Evolutionary conservation across 345 rosid genomes (phyloP), one percentile per base, ranked within the genome.

Genomic region (Acer campestre): DNA sequence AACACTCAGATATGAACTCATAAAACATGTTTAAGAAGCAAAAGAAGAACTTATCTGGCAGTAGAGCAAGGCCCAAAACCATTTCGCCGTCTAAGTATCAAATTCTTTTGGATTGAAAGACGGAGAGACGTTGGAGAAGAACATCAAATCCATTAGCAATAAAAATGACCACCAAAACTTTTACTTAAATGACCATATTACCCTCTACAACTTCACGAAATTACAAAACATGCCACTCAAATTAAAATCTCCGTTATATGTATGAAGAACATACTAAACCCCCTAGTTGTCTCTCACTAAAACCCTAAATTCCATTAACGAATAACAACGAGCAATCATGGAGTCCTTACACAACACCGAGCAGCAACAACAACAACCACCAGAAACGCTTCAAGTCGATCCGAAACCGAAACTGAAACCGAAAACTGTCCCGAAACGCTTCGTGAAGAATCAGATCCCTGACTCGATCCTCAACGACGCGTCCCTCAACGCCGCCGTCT

Each of bases 361-460:
- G n/a, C 27, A 75, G n/a, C 49, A 10, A 10, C 42, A 27, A 29
- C 44, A 18, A 7, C 48, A 17, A 25, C 13, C 42, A 8, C 10
- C 53, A 8, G 66, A 65, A 18, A 59, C 64, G 17, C 38, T 74
- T 42, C 66, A 61, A 56, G 64, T 48, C 73, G n/a, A 12, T 65
- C 13, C 16, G 22, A 72, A 75, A 40, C 82, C 88, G 0, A 93
- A 85, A 65, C 90, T 2, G 31, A 29, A 29, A 35, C 38, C 6
- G 38, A 35, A 35, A 35, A 35, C 84, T 6, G 74, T 83, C 2
- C 99, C 98, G 71, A 93, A 92, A 78, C 99, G 98, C 51, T 93
- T 95, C 87, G 75, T 85, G 1, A 95, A 91, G 81, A 90, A 85
- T 77, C 97, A 92, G 71, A 94, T 93, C 81, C 98, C 97, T 0